Conservation (phyloP, 108 stramenopile species). For the Cyclotella distinguenda region DNA sequence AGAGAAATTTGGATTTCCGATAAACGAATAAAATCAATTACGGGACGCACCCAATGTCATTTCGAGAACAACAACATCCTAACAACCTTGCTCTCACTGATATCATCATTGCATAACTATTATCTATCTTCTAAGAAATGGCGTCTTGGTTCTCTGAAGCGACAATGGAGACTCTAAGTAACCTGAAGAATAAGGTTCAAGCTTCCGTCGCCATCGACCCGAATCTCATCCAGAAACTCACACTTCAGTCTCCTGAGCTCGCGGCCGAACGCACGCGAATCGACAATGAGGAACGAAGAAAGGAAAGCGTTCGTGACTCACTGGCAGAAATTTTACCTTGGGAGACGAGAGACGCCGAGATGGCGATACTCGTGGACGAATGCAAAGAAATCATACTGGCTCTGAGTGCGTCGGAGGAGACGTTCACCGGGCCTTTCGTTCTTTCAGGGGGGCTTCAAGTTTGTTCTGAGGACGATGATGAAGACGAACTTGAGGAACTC, state of each 20-base stretch:
- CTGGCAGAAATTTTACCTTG: conserved; percentile 75
- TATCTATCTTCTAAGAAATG: background rate
- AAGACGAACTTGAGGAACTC: conserved; percentile 42
- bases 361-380: conserved; percentile 88
- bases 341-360: conserved; percentile 81
- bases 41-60: no score
- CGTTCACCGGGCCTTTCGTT: conserved; percentile 80
- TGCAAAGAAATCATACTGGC: conserved; percentile 81
- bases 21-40: no score
- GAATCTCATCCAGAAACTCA: conserved; percentile 72
- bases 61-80: no score
- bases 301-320: conserved; percentile 62
- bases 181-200: conserved; percentile 42
- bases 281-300: conserved; percentile 63
- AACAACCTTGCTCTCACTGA: no score
- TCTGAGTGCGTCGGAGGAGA: conserved; percentile 57
- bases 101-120: no score
- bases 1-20: no score
- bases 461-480: conserved; percentile 36
- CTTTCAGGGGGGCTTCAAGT: conserved; percentile 53
- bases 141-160: conserved; percentile 34
- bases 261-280: conserved; percentile 64
- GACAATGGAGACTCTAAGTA: conserved; percentile 20
- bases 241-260: conserved; percentile 76
- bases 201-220: conserved; percentile 45